Base-by-base conservation (phyloP, 306 rosid species). In the Quercus berberidifolia region DNA sequence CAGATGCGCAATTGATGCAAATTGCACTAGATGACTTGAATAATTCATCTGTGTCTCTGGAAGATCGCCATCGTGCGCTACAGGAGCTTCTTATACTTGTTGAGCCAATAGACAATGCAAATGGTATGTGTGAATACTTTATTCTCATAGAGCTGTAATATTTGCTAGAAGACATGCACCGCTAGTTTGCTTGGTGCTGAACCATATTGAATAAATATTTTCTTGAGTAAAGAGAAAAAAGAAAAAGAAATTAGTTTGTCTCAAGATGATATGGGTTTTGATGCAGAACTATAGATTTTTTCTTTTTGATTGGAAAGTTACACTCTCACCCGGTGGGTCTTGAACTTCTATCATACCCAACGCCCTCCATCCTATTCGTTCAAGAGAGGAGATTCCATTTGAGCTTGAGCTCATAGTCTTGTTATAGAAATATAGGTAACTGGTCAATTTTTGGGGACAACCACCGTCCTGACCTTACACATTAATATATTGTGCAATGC, bases 1-100 rank as follows among this genome's bases (percentile, higher is more conserved):
- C 99, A 5, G 99, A 92, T 80, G 91, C 90, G 18, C 87, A 94
- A 33, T 77, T 94, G 90, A 94, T 94, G 93, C 90, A 83, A 80
- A 84, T 92, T 70, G 90, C 97, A 1, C 80, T 94, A 64, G 68
- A 76, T 73, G 99, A 94, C 85, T 85, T 94, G 87, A 89, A 83
- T 56, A 92, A 94, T 81, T 82, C 79, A 46, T 92, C 97, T 69
- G 43, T 90, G 15, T 81, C 97, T 72, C 79, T 86, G 86, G 92
- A 90, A 87, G 94, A 94, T 84, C 90, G 86, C 35, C 80, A 76
- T 80, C 93, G 92, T 15, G 99, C 95, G 20, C 77, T 94, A 4
- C 82, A 90, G 70, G 97, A 94, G 87, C 97, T 94, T 62, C 84
- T 91, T 59, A 73, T 83, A 59, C 99, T 94, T 52, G 99, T 94